These are phyloP conservation scores for Nakazawaea ambrosiae DNA, from an alignment of 805 yeast species.

Conservation along the genomic window DNA sequence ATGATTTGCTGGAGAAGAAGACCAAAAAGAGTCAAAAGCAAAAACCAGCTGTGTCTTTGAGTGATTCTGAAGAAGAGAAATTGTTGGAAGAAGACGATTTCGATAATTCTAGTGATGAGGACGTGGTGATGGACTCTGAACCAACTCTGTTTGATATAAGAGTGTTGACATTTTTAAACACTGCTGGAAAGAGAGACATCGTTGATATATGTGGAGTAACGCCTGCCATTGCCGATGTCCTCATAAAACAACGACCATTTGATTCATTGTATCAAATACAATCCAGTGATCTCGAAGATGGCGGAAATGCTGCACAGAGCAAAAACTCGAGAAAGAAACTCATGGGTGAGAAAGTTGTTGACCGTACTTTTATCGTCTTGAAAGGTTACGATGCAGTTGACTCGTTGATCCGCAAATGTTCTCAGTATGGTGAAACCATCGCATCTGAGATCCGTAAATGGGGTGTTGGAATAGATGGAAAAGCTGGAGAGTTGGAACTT, in stretches of 20 bases:
- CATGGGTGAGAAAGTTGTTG: constrained; percentile 69
- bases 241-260: constrained; percentile 71
- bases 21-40: neutral
- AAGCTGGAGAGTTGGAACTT: constrained; percentile 57
- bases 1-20: constrained; percentile 15
- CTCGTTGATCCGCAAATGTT: constrained; percentile 79
- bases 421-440: constrained; percentile 66
- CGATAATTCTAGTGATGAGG: constrained; percentile 33
- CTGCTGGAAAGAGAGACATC: constrained; percentile 67
- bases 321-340: constrained; percentile 33
- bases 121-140: constrained; percentile 12
- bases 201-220: constrained; percentile 73
- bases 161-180: constrained; percentile 70
- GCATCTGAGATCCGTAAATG: constrained; percentile 69
- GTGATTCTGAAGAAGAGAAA: constrained; percentile 40
- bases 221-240: constrained; percentile 53
- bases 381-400: constrained; percentile 94
- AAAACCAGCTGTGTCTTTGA: constrained; percentile 12
- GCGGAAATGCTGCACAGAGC: constrained; percentile 24
- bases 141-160: constrained; percentile 47
- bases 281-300: constrained; percentile 39
- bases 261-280: constrained; percentile 50
- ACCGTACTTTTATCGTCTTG: constrained; percentile 60
- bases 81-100: constrained; percentile 39
- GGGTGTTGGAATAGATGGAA: constrained; percentile 78